Base-by-base conservation (phyloP, 2,329 filamentous ascomycete genomes). In the Fonsecaea multimorphosa region DNA sequence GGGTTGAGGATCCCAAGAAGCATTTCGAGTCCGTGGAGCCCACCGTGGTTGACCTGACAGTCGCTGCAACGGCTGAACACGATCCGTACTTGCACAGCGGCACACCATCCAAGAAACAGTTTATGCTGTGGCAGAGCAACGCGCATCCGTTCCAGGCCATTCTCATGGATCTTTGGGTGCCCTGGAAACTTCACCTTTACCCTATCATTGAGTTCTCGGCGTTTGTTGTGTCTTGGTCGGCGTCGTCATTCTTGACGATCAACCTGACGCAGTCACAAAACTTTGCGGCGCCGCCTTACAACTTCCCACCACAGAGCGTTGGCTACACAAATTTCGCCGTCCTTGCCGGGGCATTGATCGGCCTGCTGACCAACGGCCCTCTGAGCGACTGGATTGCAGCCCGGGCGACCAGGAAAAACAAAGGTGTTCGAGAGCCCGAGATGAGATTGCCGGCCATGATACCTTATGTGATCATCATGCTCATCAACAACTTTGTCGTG, bases 251-350 rank as follows among this genome's bases (percentile, higher is more conserved):
- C 74, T 76, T 89, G 49, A 83, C 81, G 2, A 71, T 88, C 72
- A 89, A 89, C 74, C 78, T 89, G 12, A 87, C 85, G 0, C 83
- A 80, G 61, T 80, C 78, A 14, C 82, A 86, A 72, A 81, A 79
- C 11, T 84, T 87, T 64, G 80, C 82, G 1, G 79, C 78, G 0
- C 83, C 84, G 1, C 84, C 85, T 0, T 87, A 87, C 73, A 82
- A 82, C 68, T 83, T 83, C 73, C 78, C 76, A 46, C 76, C 80
- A 3, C 76, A 82, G 56, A 76, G 75, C 0, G 83, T 87, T 55
- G 79, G 85, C 0, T 85, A 85, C 71, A 81, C 82, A 51, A 87
- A 87, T 70, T 86, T 87, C 66, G 85, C 85, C 0, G 79, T 86
- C 59, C 75, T 86, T 1, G 73, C 83, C 5, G 85, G 85, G 1